phyloP scores from a whole-genome alignment of 129 eudicot genomes.

The Smallanthus sonchifolius region DNA sequence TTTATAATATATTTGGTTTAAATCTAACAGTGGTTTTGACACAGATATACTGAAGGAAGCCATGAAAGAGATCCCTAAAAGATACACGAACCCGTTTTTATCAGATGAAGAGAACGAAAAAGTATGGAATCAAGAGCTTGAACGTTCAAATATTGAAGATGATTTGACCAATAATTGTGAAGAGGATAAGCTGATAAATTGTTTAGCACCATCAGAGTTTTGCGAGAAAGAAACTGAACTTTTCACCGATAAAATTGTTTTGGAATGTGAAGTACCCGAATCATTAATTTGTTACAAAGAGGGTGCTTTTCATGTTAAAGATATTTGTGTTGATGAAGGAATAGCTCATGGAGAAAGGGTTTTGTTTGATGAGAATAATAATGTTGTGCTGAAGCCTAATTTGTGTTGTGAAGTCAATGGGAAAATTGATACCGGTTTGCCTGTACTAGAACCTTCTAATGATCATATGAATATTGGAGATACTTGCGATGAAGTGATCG shows the following conservation, averaged over 20 bases:
- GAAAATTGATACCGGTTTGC: conserved; percentile 20
- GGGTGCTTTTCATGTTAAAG: conserved; percentile 45
- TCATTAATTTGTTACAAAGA: conserved; percentile 62
- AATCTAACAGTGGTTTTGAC: conserved; percentile 38
- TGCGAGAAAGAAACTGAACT: conserved; percentile 30
- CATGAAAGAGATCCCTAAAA: conserved; percentile 44
- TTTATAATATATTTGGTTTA: conserved; percentile 29
- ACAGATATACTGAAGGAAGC: conserved; percentile 36
- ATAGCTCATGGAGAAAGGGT: conserved; percentile 39
- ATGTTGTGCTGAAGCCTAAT: conserved; percentile 13
- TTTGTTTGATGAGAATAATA: conserved; percentile 31
- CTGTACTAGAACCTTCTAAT: not conserved
- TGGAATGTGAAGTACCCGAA: conserved; percentile 67
- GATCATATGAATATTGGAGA: conserved; percentile 10
- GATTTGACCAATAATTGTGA: conserved; percentile 18
- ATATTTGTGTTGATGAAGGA: conserved; percentile 81
- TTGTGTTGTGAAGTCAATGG: conserved; percentile 24
- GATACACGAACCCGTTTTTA: conserved; percentile 29
- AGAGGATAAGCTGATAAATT: conserved; percentile 20
- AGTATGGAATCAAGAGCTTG: conserved; percentile 35
- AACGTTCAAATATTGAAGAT: conserved; percentile 27
- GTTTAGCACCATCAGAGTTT: conserved; percentile 21
- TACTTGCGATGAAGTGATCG: conserved; percentile 7
- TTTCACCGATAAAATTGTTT: conserved; percentile 47
- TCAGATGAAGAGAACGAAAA: conserved; percentile 33